Conservation (phyloP, 1,139 yeast genomes). For the Saccharomycopsis hybrid region DNA sequence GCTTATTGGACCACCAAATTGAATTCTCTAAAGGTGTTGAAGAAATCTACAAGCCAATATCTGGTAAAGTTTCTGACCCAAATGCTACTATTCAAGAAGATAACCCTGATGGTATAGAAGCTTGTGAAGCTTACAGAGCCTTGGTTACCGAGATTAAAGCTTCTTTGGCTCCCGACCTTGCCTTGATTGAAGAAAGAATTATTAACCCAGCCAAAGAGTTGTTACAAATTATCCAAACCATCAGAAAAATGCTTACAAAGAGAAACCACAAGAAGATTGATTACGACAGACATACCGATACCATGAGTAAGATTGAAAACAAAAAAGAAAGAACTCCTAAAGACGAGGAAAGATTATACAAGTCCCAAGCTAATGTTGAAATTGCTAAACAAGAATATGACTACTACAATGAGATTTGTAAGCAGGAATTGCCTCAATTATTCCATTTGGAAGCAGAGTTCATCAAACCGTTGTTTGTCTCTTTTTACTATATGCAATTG, state of each 20-base stretch:
- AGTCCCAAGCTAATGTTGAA: slow-evolving; percentile 82
- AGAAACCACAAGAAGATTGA: slow-evolving; percentile 95
- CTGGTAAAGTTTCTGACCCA: slow-evolving; percentile 89
- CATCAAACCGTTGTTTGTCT: slow-evolving; percentile 86
- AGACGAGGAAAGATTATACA: slow-evolving; percentile 86
- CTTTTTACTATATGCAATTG: slow-evolving; percentile 94
- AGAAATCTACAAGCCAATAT: slow-evolving; percentile 92
- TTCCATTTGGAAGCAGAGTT: slow-evolving; percentile 87
- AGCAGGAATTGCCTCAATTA: slow-evolving; percentile 78
- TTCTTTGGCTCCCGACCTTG: slow-evolving; percentile 85
- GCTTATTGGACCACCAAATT: slow-evolving; percentile 87
- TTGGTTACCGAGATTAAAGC: slow-evolving; percentile 82
- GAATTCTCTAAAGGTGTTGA: slow-evolving; percentile 81
- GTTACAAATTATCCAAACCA: slow-evolving; percentile 68
- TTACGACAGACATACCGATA: slow-evolving; percentile 75
- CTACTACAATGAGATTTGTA: slow-evolving; percentile 90
- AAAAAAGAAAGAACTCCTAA: slow-evolving; percentile 69
- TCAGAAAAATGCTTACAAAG: slow-evolving; percentile 90
- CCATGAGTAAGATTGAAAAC: slow-evolving; percentile 64
- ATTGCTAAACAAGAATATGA: slow-evolving; percentile 94
- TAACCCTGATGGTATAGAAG: slow-evolving; percentile 92
- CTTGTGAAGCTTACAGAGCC: slow-evolving; percentile 85
- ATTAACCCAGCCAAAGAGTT: slow-evolving; percentile 91
- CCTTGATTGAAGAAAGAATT: slow-evolving; percentile 82
- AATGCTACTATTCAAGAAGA: slow-evolving; percentile 76